phyloP scores from a whole-genome alignment of 441 rosid genomes.

The Eutrema salsugineum region DNA sequence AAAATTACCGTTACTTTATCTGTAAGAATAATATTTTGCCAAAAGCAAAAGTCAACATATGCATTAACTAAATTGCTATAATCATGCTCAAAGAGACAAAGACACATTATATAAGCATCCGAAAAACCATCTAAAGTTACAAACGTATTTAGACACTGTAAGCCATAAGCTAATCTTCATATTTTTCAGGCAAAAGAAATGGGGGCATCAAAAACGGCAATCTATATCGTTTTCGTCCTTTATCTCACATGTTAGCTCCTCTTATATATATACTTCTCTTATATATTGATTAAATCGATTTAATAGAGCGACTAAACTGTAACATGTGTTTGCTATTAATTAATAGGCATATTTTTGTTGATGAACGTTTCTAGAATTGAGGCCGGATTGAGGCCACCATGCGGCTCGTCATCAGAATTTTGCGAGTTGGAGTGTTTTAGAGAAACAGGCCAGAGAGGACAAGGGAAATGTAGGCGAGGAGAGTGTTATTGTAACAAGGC shows the following conservation, averaged over 20 bases:
- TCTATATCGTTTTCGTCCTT: neutral
- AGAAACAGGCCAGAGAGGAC: constrained; percentile 11
- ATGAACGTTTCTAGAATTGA: too few relatives aligned
- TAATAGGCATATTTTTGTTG: too few relatives aligned
- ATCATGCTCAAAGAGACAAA: neutral
- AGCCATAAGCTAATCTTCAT: neutral
- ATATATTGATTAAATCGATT: neutral
- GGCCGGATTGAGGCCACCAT: neutral
- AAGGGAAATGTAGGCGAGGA: too few relatives aligned
- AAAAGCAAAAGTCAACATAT: neutral
- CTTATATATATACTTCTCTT: neutral
- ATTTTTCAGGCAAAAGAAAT: neutral
- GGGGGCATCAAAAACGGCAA: neutral
- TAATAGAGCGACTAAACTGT: neutral
- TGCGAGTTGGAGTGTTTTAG: neutral
- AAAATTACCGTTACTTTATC: too few relatives aligned
- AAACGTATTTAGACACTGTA: neutral
- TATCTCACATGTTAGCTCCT: neutral
- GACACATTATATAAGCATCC: neutral
- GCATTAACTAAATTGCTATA: neutral
- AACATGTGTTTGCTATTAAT: neutral
- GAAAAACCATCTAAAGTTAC: neutral
- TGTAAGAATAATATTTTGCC: too few relatives aligned
- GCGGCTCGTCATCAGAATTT: neutral
- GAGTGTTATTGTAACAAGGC: too few relatives aligned